Percentiles rank a stretch among this genome's conserved stretches.
Evolutionary conservation across 2,329 filamentous ascomycete species (phyloP).

Genomic region (Aspergillus floridensis): DNA sequence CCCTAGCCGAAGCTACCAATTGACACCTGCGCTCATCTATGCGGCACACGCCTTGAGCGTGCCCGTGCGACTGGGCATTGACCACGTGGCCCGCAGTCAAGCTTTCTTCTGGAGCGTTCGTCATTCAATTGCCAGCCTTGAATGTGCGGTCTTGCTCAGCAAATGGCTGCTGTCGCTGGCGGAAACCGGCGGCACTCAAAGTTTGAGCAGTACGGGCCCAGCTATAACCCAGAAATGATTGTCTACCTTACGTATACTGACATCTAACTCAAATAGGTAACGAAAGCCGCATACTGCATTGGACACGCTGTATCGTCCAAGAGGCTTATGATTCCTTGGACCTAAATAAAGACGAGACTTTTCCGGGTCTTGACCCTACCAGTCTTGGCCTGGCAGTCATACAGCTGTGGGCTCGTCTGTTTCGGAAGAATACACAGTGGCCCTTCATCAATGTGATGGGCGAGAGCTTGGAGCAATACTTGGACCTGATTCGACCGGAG

Average conservation of each 20-base stretch:
- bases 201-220: slow-evolving; percentile 26
- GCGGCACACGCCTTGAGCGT: slow-evolving; percentile 67
- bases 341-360: slow-evolving; percentile 23
- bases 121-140: slow-evolving; percentile 36
- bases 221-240: background rate
- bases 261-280: slow-evolving; percentile 22
- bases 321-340: slow-evolving; percentile 35
- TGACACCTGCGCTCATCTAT: slow-evolving; percentile 65
- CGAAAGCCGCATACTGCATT: slow-evolving; percentile 31
- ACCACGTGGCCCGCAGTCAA: slow-evolving; percentile 37
- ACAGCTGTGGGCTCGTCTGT: slow-evolving; percentile 32
- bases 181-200: slow-evolving; percentile 25
- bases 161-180: slow-evolving; percentile 45
- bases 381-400: slow-evolving; percentile 31
- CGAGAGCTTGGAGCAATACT: slow-evolving; percentile 30
- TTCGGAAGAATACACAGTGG: slow-evolving; percentile 34
- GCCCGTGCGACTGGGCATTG: slow-evolving; percentile 37
- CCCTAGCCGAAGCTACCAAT: slow-evolving; percentile 57
- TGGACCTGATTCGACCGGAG: slow-evolving; percentile 22
- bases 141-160: slow-evolving; percentile 42
- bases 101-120: slow-evolving; percentile 40
- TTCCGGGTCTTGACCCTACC: slow-evolving; percentile 24
- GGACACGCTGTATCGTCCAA: slow-evolving; percentile 33
- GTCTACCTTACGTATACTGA: background rate
- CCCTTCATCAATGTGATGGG: slow-evolving; percentile 34